These are phyloP conservation scores for Angomonas desouzai DNA, from an alignment of 208 protist genomes.

Conservation along the genomic window DNA sequence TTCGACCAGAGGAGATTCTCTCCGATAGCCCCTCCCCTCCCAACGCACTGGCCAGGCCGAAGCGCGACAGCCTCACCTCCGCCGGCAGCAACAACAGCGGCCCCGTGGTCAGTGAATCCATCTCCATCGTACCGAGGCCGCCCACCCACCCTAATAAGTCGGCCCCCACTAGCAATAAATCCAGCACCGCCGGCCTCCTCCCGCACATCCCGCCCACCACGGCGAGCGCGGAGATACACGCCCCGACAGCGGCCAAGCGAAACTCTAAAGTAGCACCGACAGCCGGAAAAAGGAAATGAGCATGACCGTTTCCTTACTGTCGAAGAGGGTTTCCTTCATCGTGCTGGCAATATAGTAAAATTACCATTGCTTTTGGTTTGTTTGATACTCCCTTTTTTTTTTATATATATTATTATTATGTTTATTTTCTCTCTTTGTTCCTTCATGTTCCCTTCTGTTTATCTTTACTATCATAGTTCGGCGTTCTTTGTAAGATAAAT, in stretches of 20 bases:
- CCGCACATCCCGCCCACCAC: not conserved
- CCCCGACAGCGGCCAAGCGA: not conserved
- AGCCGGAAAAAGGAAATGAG: constrained; percentile 1
- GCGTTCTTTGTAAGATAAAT: not conserved
- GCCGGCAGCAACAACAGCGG: not conserved
- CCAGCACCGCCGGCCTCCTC: not conserved
- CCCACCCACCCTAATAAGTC: not conserved
- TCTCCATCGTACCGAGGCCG: not conserved
- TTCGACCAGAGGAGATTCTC: constrained; percentile 11
- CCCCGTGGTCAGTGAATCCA: constrained; percentile 3
- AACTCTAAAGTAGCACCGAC: not conserved
- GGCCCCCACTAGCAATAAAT: not conserved
- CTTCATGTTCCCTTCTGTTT: constrained; percentile 13
- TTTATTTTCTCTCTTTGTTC: constrained; percentile 17
- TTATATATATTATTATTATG: not conserved
- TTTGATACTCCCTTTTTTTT: constrained; percentile 4
- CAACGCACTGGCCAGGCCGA: not conserved
- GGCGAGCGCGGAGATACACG: constrained; percentile 4
- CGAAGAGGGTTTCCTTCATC: too few relatives aligned
- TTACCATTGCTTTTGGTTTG: not conserved
- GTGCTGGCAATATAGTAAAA: not conserved
- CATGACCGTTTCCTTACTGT: not conserved
- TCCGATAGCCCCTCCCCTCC: not conserved
- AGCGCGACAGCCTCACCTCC: not conserved
- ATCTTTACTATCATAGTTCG: constrained; percentile 7